Base-by-base conservation (phyloP, 1,284 basidiomycete species). In the Cutaneotrichosporon cavernicola region DNA sequence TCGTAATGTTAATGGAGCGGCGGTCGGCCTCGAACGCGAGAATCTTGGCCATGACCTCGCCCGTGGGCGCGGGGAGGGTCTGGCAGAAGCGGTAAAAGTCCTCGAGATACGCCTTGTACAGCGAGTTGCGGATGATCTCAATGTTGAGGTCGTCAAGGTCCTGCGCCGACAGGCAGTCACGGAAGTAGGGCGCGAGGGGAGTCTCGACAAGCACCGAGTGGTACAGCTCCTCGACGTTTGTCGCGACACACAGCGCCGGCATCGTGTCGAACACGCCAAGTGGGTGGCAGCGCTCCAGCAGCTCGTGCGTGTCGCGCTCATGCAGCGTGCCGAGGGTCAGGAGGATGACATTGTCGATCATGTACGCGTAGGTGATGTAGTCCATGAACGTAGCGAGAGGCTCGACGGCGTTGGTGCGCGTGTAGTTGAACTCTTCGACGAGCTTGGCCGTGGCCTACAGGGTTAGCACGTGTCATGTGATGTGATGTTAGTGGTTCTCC, bases 291-390 rank as follows among this genome's bases (percentile, higher is more conserved):
- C 97, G 87, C 73, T 97, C 92, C 47, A 99, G 83, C 10, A 99
- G 86, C 78, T 99, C 97, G 75, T 97, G 93, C 1, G 96, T 98
- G 80, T 99, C 96, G 68, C 97, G 86, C 80, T 97, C 96, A 76
- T 99, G 96, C 47, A 99, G 83, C 1, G 96, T 99, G 43, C 97
- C 97, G 21, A 97, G 97, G 69, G 99, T 99, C 74, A 99, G 86
- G 58, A 99, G 86, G 68, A 99, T 90, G 75, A 99, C 92, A 79
- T 99, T 99, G 87, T 99, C 97, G 75, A 99, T 99, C 97, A 99
- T 99, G 83, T 99, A 99, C 32, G 89, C 92, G 64, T 77, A 90
- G 87, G 95, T 99, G 81, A 99, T 92, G 80, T 98, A 99, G 78
- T 99, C 97, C 69, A 99, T 84, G 79, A 99, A 99, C 76, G 89